A percentile compares a stretch with the other conserved stretches of the same genome.
Conservation (phyloP, 805 yeast genomes). For the Cyberlindnera meyerae region DNA sequence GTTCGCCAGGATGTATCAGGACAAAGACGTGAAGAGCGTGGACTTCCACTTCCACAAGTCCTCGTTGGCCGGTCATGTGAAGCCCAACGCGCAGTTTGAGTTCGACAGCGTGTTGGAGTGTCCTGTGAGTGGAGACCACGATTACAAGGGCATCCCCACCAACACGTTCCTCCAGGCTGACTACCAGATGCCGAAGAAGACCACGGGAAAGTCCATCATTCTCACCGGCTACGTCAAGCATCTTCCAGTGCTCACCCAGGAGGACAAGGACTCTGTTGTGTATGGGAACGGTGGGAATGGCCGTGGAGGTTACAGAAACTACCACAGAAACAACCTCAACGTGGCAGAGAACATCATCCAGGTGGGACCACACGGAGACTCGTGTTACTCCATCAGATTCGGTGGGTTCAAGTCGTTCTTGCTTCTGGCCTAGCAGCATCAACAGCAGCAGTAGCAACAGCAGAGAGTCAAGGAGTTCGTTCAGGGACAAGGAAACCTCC, state of each 20-base stretch:
- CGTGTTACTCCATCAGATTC: constrained; percentile 41
- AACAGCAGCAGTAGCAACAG: constrained; percentile 14
- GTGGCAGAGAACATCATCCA: constrained; percentile 35
- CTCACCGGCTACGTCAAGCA: constrained; percentile 73
- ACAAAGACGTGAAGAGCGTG: constrained; percentile 25
- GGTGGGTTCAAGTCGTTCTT: constrained; percentile 49
- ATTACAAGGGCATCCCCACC: constrained; percentile 36
- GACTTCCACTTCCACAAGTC: constrained; percentile 45
- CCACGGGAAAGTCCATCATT: constrained; percentile 71
- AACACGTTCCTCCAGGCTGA: constrained; percentile 39
- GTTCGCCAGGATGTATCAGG: constrained; percentile 26
- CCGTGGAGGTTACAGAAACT: constrained; percentile 26
- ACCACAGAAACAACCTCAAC: constrained; percentile 18
- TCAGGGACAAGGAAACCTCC: constrained; percentile 12
- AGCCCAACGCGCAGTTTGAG: constrained; percentile 30
- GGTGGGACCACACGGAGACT: constrained; percentile 45
- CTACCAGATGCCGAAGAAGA: constrained; percentile 57
- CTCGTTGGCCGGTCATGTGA: constrained; percentile 56
- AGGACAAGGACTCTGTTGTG: constrained; percentile 60
- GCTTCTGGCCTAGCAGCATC: constrained; percentile 15
- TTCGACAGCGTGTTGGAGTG: constrained; percentile 29
- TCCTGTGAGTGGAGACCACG: constrained; percentile 31
- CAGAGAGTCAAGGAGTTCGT: constrained; percentile 13
- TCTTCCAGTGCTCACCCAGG: constrained; percentile 52
- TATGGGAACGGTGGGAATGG: constrained; percentile 29